Base-by-base conservation (phyloP, 768 basidiomycete genomes). In the Stropharia rugosoannulata region DNA sequence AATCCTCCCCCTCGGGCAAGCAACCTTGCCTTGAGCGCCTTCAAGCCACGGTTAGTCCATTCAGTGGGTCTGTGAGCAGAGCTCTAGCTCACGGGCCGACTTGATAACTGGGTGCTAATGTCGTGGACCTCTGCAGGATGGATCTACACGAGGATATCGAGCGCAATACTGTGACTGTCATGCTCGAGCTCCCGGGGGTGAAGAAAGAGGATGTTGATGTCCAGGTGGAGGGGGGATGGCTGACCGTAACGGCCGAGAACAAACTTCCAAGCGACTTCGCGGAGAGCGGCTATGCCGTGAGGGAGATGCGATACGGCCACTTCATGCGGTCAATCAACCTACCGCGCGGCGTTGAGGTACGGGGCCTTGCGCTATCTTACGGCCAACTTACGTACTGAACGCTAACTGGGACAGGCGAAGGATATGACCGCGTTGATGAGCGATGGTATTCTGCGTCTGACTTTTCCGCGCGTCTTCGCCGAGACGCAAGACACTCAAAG, bases 261-360 rank as follows among this genome's bases (percentile, higher is more conserved):
- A 43, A 52, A 9, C 19, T 52, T 25, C 51, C 51, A 13, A 35
- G 7, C 10, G 51, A 52, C 41, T 44, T 52, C 42, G 51, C 42
- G 18, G 51, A 52, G 42, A 35, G 41, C 41, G 51, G 51, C 12
- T 52, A 52, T 35, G 51, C 42, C 5, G 42, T 52, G n/a, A 39
- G 42, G 13, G 51, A 52, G 51, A 52, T 52, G 8, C 41, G 42
- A 18, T 52, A 52, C 27, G 51, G 51, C 29, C 42, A 52, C 51
- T 52, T 52, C 27, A 5, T 52, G 39, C 51, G 51, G 29, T 27
- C 41, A 2, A 36, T 52, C 7, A 32, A 35, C 3, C 42, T 52
- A 16, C 51, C 51, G 16, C 29, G 27, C 4, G 51, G 39, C 16
- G 41, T 52, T 10, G 51, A 52, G 41, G 51, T 52, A 10, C n/a